Evolutionary conservation across 768 basidiomycete species (phyloP).

Genomic region (Pholiota molesta): DNA sequence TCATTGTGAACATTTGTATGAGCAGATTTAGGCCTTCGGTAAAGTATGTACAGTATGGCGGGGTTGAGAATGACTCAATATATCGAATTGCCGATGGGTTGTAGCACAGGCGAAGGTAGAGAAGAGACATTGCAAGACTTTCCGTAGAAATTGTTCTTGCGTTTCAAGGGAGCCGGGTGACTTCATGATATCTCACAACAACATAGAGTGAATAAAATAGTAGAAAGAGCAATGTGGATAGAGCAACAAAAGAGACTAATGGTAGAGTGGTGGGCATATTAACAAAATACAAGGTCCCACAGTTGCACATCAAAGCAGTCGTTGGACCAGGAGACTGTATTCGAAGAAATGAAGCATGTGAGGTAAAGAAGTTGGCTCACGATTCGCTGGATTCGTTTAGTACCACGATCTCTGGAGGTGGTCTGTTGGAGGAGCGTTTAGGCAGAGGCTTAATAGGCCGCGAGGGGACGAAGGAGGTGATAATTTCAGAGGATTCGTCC

Average conservation of each 20-base stretch:
- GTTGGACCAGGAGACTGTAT: neutral
- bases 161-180: neutral
- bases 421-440: conserved; percentile 31
- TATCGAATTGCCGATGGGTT: too few relatives aligned
- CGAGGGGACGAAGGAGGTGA: conserved; percentile 41
- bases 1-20: too few relatives aligned
- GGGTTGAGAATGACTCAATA: too few relatives aligned
- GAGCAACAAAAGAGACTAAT: neutral
- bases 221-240: neutral
- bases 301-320: neutral
- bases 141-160: too few relatives aligned
- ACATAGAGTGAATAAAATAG: neutral
- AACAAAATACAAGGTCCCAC: neutral
- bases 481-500: conserved; percentile 40
- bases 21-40: too few relatives aligned
- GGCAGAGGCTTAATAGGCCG: conserved; percentile 53
- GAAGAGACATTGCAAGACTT: neutral
- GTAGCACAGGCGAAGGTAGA: too few relatives aligned
- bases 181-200: neutral
- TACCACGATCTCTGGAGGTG: conserved; percentile 32
- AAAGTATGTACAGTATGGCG: too few relatives aligned
- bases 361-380: neutral
- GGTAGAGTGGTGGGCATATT: neutral
- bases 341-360: neutral
- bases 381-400: conserved; percentile 26